phyloP scores from a whole-genome alignment of 352 stramenopile genomes.

The Phytopythium montanum region DNA sequence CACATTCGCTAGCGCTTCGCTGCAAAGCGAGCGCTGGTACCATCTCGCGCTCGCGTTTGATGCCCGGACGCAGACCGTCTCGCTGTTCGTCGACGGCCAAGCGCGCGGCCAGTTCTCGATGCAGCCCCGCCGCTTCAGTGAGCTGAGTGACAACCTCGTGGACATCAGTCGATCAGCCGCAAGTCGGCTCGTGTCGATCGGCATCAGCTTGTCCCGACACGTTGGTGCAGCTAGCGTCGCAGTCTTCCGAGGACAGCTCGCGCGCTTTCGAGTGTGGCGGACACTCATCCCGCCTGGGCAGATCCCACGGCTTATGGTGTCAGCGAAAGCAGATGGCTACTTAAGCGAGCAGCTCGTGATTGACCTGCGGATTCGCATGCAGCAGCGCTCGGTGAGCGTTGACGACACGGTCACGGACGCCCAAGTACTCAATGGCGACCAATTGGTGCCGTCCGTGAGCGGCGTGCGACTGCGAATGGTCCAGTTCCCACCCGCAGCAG shows the following conservation, averaged over 20 bases:
- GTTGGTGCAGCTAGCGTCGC: constrained; percentile 6
- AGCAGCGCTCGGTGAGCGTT: neutral
- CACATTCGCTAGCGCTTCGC: constrained; percentile 13
- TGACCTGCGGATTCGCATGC: constrained; percentile 20
- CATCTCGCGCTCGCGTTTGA: constrained; percentile 26
- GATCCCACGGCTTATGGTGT: constrained; percentile 17
- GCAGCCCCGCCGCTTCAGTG: constrained; percentile 10
- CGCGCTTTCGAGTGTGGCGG: constrained; percentile 27
- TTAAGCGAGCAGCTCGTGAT: constrained; percentile 13
- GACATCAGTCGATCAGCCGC: constrained; percentile 6
- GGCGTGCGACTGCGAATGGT: constrained; percentile 23
- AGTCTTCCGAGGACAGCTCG: constrained; percentile 23
- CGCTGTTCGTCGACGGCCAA: constrained; percentile 22
- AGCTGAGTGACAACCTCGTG: constrained; percentile 6
- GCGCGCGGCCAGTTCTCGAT: constrained; percentile 16
- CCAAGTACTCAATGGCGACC: constrained; percentile 22
- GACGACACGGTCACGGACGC: constrained; percentile 1
- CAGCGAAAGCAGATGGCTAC: constrained; percentile 12
- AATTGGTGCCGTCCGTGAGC: constrained; percentile 13
- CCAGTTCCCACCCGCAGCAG: constrained; percentile 15
- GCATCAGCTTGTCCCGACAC: constrained; percentile 22
- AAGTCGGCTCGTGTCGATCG: constrained; percentile 23
- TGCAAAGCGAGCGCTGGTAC: constrained; percentile 18
- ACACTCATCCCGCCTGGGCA: constrained; percentile 16
- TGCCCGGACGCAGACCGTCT: constrained; percentile 17